These are phyloP conservation scores for Neostapfia colusana DNA, from an alignment of 176 grass and related monocot genomes.

Conservation along the genomic window DNA sequence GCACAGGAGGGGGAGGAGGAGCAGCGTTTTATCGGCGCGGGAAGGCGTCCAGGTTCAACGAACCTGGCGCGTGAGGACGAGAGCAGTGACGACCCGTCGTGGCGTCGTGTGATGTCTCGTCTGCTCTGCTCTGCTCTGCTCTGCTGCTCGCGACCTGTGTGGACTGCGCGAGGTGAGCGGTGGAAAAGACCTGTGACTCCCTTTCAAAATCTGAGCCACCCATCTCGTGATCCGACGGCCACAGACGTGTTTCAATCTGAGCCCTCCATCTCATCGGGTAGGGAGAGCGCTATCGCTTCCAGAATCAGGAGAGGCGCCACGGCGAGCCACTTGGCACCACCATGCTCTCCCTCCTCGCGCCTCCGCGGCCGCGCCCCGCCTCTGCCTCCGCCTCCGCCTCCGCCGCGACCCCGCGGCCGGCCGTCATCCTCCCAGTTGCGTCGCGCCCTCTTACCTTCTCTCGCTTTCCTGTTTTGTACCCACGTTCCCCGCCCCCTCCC, in stretches of 20 bases:
- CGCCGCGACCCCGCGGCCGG: conserved; percentile 40
- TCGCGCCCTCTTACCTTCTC: conserved; percentile 12
- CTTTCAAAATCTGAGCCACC: not conserved
- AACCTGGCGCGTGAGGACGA: conserved; percentile 18
- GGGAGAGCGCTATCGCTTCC: conserved; percentile 32
- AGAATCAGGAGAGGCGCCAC: conserved; percentile 44
- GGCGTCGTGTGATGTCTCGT: too few relatives aligned
- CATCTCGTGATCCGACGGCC: not conserved
- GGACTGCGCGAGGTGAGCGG: too few relatives aligned
- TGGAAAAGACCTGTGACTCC: too few relatives aligned
- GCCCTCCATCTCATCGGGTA: too few relatives aligned
- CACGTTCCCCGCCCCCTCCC: not conserved
- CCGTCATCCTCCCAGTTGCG: conserved; percentile 82
- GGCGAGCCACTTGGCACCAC: conserved; percentile 27
- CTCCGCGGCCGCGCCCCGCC: not conserved
- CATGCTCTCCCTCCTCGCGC: conserved; percentile 59
- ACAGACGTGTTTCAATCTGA: too few relatives aligned
- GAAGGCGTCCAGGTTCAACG: conserved; percentile 46
- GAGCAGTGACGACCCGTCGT: conserved; percentile 7
- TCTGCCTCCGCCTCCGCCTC: not conserved
- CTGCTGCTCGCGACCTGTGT: not conserved
- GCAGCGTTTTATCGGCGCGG: not conserved
- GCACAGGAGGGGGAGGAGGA: not conserved
- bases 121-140: too few relatives aligned
- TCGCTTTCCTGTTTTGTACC: not conserved